phyloP scores from a whole-genome alignment of 331 rosid species.

The Malus hybrid region DNA sequence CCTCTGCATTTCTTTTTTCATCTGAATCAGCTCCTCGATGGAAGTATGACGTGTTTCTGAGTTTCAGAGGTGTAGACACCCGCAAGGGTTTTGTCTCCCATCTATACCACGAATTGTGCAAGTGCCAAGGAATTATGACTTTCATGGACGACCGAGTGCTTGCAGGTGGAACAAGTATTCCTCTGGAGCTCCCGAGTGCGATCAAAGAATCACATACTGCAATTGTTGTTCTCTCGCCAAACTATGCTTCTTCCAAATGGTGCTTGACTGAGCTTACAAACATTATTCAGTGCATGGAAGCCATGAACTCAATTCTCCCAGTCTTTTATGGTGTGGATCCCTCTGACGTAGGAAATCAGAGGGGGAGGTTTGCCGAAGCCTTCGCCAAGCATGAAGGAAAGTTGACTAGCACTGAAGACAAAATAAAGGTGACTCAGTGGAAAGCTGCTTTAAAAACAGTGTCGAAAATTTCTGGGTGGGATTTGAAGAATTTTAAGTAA shows the following conservation, averaged over 20 bases:
- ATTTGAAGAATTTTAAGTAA: not conserved
- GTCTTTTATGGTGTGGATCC: conserved; percentile 1
- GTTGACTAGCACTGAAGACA: not conserved
- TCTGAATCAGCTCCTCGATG: too few relatives aligned
- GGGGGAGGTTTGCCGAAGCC: not conserved
- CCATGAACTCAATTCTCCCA: not conserved
- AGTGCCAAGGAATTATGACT: too few relatives aligned
- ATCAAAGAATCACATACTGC: conserved; percentile 1
- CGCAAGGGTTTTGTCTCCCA: too few relatives aligned
- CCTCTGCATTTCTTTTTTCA: too few relatives aligned
- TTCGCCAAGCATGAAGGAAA: not conserved
- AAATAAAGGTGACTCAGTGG: not conserved
- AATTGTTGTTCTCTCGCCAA: conserved; percentile 3
- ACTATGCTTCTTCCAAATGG: conserved; percentile 11
- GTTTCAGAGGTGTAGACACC: too few relatives aligned
- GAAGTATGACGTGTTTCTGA: too few relatives aligned
- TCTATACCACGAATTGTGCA: too few relatives aligned
- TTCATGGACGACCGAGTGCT: too few relatives aligned
- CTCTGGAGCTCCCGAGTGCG: not conserved
- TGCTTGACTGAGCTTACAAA: conserved; percentile 12
- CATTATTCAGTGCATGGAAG: not conserved
- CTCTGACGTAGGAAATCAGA: not conserved
- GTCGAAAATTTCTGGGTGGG: not conserved
- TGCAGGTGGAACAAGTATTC: too few relatives aligned
- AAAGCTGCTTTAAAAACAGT: not conserved